Base-by-base conservation (phyloP, 805 yeast species). In the Brettanomyces sp. region DNA sequence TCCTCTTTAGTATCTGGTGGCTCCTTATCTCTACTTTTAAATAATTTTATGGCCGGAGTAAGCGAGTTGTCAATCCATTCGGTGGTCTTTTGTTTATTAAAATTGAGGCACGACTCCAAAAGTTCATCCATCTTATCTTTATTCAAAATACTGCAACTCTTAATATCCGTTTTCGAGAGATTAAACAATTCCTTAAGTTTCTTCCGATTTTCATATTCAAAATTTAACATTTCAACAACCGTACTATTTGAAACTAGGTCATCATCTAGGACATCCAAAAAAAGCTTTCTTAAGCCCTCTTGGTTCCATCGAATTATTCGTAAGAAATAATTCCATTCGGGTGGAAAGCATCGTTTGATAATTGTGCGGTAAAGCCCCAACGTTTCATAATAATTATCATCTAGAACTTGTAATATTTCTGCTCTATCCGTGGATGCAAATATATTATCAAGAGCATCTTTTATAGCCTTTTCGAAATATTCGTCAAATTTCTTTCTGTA, bases 371-470 rank as follows among this genome's bases (percentile, higher is more conserved):
- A 87, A 47, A 82, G 74, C 30, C 73, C 64, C 46, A 93, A 65
- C 56, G 91, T 97, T 52, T 83, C 82, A 60, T 83, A 87, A 18
- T 89, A 74, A 90, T 96, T 91, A 14, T 58, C 57, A 47, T 80
- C 82, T 46, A 90, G 65, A 52, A 85, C 79, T 36, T 82, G 82
- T 47, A 85, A 70, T 1, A 88, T 79, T 3, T 50, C 47, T 6
- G 45, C 50, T 43, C 73, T 76, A 24, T 64, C 66, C 57, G 71
- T 81, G 47, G 73, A 73, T 48, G 73, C 76, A 55, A 89, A 80
- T 48, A 80, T 77, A 34, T 41, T 42, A 6, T 73, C 68, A 65
- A 89, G 89, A 37, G 83, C 82, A 21, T 80, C 85, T 25, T 65
- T 68, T 11, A 90, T 74, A 5, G 86, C 74, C 43, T 71, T 72